These are phyloP conservation scores for Phialophora tarda DNA, from an alignment of 2,329 filamentous ascomycete species.

Conservation along the genomic window DNA sequence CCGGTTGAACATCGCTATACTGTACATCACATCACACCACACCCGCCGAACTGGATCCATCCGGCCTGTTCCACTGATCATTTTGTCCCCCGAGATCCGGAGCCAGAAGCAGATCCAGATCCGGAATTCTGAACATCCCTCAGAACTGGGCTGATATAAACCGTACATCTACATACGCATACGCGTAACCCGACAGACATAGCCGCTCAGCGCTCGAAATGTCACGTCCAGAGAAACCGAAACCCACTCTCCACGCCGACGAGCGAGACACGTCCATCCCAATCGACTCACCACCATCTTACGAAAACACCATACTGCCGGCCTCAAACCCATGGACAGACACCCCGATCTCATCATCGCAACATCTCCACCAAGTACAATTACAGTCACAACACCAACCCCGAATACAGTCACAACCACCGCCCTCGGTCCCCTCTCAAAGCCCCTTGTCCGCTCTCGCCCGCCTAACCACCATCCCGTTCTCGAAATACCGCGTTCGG, in stretches of 20 bases:
- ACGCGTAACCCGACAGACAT: background rate
- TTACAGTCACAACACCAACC: background rate
- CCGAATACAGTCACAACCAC: background rate
- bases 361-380: background rate
- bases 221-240: constrained; percentile 26
- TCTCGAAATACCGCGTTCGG: constrained; percentile 41
- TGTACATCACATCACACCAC: background rate
- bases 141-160: background rate
- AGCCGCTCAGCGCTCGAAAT: background rate
- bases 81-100: background rate
- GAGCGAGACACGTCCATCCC: constrained; percentile 5
- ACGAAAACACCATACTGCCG: constrained; percentile 28
- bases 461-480: constrained; percentile 37
- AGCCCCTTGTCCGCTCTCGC: constrained; percentile 35
- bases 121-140: background rate
- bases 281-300: constrained; percentile 31
- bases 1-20: background rate
- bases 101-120: background rate
- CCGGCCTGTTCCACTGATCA: background rate
- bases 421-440: constrained; percentile 12
- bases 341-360: background rate
- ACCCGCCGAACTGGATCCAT: background rate
- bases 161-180: background rate
- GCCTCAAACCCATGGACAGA: constrained; percentile 18
- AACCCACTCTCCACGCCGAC: constrained; percentile 11